A percentile compares a stretch with the other conserved stretches of the same genome.
These are phyloP conservation scores for Trametes meyenii DNA, from an alignment of 768 basidiomycete species.

Conservation along the genomic window DNA sequence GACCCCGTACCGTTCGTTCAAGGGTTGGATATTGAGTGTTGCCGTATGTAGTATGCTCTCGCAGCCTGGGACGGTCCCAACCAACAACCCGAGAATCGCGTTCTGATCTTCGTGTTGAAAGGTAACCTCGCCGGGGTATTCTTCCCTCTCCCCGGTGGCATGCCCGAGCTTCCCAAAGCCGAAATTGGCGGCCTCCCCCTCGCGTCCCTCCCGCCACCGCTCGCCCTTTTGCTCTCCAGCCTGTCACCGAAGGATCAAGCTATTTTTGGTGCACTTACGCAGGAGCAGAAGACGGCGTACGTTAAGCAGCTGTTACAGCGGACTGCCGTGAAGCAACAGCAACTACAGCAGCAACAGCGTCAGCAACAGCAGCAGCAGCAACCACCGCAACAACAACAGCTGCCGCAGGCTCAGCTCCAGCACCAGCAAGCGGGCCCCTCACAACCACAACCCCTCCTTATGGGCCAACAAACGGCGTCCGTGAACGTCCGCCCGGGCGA, in stretches of 20 bases:
- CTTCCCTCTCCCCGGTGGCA: slow-evolving; percentile 50
- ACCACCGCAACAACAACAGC: slow-evolving; percentile 16
- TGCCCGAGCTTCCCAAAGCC: slow-evolving; percentile 52
- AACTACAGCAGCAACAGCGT: slow-evolving; percentile 24
- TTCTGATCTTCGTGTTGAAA: slow-evolving; percentile 49
- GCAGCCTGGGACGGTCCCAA: slow-evolving; percentile 51
- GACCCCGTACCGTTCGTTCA: slow-evolving; percentile 21
- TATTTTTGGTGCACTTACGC: slow-evolving; percentile 18
- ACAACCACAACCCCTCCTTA: background rate
- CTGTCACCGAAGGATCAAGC: slow-evolving; percentile 19
- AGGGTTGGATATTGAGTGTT: background rate
- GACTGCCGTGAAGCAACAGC: slow-evolving; percentile 12
- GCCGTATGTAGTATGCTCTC: slow-evolving; percentile 48
- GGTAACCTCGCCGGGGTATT: slow-evolving; percentile 47
- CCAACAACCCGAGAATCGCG: slow-evolving; percentile 46
- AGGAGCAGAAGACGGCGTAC: slow-evolving; percentile 24
- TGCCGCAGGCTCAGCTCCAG: slow-evolving; percentile 29
- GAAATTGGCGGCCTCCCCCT: background rate
- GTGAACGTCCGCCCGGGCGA: slow-evolving; percentile 7
- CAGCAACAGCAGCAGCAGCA: slow-evolving; percentile 25
- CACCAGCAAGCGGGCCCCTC: slow-evolving; percentile 1
- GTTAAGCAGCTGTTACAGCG: slow-evolving; percentile 8
- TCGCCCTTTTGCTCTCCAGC: slow-evolving; percentile 8
- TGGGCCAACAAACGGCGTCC: background rate
- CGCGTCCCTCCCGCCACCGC: slow-evolving; percentile 13